Conservation (phyloP, 352 stramenopile genomes). For the Pythium coloratum region DNA sequence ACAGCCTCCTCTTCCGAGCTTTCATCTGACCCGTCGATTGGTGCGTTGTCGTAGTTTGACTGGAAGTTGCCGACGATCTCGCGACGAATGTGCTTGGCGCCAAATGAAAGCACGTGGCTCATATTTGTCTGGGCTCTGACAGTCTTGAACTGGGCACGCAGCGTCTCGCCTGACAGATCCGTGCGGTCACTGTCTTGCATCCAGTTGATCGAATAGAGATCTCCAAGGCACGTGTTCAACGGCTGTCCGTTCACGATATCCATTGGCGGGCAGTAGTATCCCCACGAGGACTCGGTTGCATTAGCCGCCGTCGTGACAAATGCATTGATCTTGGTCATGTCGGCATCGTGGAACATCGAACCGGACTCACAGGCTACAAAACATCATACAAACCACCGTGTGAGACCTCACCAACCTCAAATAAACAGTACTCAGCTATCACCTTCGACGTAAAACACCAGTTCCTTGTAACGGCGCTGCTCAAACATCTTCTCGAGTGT, state of each 20-base stretch:
- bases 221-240: conserved; percentile 82
- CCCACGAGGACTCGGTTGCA: conserved; percentile 85
- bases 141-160: conserved; percentile 71
- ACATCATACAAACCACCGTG: not conserved
- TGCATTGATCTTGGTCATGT: conserved; percentile 82
- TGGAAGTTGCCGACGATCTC: conserved; percentile 87
- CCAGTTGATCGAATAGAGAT: conserved; percentile 91
- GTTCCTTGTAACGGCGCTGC: conserved; percentile 88
- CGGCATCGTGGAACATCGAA: conserved; percentile 85
- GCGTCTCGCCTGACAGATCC: conserved; percentile 72
- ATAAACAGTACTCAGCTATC: not conserved
- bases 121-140: conserved; percentile 76
- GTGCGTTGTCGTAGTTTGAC: conserved; percentile 63
- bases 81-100: conserved; percentile 48
- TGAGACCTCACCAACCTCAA: not conserved
- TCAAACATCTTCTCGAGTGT: conserved; percentile 81
- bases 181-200: conserved; percentile 90
- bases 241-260: conserved; percentile 69
- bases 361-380: conserved; percentile 84
- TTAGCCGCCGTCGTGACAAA: conserved; percentile 91
- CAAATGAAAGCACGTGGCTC: conserved; percentile 85
- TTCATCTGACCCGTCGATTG: conserved; percentile 4
- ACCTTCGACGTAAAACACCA: conserved; percentile 90
- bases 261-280: conserved; percentile 85
- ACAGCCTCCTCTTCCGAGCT: conserved; percentile 19